Base-by-base conservation (phyloP, 805 yeast species). In the Sungouiella thailandica region DNA sequence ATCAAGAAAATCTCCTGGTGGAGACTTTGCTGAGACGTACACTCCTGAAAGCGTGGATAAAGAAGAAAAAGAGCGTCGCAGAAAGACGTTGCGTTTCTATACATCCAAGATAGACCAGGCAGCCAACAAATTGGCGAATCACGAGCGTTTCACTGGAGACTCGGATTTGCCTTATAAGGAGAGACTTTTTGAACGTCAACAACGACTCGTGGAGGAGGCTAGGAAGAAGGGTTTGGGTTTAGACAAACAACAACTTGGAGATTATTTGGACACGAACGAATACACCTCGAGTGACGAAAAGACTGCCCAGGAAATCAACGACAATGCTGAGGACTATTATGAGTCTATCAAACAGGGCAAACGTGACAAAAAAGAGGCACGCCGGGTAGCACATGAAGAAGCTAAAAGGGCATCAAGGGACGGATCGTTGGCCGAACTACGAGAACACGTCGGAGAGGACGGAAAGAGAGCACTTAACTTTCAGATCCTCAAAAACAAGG, bases 401-500 rank as follows among this genome's bases (percentile, higher is more conserved):
- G 96, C 95, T 2, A 75, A 76, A 5, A 65, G 68, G 38, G 96
- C 96, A 2, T 86, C 93, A 9, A 80, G 78, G 50, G 88, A 83
- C 41, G 97, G 97, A 29, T 81, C 76, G 43, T 62, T 90, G 44
- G 82, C 78, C 7, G 94, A 87, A 50, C 60, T 81, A 34, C 68
- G 70, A 42, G 85, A 83, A 39, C 70, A 71, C 36, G 54, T 79
- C 18, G 95, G 80, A 32, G 80, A 72, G 13, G 80, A 78, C 45
- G 97, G 96, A 32, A 93, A 93, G 69, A 83, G 98, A 55, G 97
- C 97, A 1, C 73, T 93, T 52, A 87, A 84, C 58, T 93, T 82
- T 65, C 97, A 90, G 68, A 93, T 93, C 43, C 72, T 86, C 65
- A 93, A 90, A 75, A 93, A 93, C 68, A 89, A 86, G 68, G 98